Evolutionary conservation across 495 filamentous ascomycete species (phyloP).

Genomic region (Physcia stellaris): DNA sequence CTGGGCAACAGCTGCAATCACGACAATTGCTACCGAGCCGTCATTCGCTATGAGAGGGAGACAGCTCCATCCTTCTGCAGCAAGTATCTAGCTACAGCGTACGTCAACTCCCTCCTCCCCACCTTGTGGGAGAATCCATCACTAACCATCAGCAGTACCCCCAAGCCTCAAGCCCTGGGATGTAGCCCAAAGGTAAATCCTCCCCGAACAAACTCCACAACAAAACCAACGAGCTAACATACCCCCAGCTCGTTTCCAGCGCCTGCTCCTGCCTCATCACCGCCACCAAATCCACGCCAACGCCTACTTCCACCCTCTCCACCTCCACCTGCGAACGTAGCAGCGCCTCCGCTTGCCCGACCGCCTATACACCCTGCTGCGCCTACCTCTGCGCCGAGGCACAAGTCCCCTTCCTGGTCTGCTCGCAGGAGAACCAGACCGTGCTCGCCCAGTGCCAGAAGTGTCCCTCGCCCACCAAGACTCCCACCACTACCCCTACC

Average conservation of each 20-base stretch:
- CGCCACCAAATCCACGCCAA: background rate
- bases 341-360: constrained; percentile 4
- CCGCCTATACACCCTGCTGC: constrained; percentile 8
- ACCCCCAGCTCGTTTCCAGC: constrained; percentile 1
- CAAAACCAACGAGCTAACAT: background rate
- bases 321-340: constrained; percentile 6
- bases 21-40: constrained; percentile 2
- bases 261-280: constrained; percentile 4
- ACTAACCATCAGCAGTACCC: background rate
- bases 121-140: too few species aligned
- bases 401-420: constrained; percentile 14
- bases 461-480: constrained; percentile 3
- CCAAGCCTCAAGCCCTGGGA: background rate
- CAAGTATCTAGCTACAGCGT: constrained; percentile 1
- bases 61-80: background rate
- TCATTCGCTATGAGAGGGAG: background rate
- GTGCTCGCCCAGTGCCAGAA: constrained; percentile 5
- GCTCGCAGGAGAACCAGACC: constrained; percentile 4
- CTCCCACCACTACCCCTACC: background rate
- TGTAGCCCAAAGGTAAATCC: background rate
- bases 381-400: constrained; percentile 10
- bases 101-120: background rate
- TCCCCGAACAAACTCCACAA: background rate
- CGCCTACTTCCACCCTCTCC: constrained; percentile 2
- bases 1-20: background rate